Evolutionary conservation across 768 basidiomycete genomes (phyloP), one percentile per base, ranked within the genome.

Genomic region (Pulveroboletus sp.): DNA sequence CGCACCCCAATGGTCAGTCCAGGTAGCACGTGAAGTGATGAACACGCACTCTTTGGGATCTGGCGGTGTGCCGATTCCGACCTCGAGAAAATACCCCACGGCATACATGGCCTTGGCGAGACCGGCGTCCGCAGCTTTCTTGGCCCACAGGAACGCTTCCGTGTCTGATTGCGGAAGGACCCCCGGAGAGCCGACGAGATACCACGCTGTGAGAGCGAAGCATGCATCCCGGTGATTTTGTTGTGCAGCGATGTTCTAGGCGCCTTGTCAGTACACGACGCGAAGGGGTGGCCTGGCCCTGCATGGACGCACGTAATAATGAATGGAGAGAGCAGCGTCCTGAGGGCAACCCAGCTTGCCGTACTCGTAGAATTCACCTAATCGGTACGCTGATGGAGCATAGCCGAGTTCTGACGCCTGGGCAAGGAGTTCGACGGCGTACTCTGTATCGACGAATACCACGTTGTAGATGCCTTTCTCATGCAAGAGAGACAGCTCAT

Each of bases 291-390:
- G 32, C 21, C 27, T 12, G 37, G 32, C 14, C 32, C 8, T n/a
- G 33, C n/a, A 19, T 47, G n/a, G n/a, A 78, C 89, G 65, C 69
- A 95, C 94, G 68, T 99, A 98, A 69, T 98, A 98, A 70, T 99
- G 97, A 59, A 99, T 99, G 39, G 92, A 95, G 48, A 99, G 75
- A 24, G 97, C 97, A 1, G 94, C 82, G 65, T 99, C 97, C 65
- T 94, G 90, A 16, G 97, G 97, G 62, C 97, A 98, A 9, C 94
- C 94, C 82, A 97, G 87, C 75, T 91, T 94, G 31, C 97, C 97
- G 67, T 98, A 99, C 74, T 99, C 97, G 67, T 99, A 99, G 68
- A 94, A 97, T 71, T 98, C 95, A 21, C 97, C 97, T 48, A 98
- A 72, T 51, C 92, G 84, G 72, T 94, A 91, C 27, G 97, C 97